Conservation (phyloP, 805 yeast species). For the Yarrowia sp. region DNA sequence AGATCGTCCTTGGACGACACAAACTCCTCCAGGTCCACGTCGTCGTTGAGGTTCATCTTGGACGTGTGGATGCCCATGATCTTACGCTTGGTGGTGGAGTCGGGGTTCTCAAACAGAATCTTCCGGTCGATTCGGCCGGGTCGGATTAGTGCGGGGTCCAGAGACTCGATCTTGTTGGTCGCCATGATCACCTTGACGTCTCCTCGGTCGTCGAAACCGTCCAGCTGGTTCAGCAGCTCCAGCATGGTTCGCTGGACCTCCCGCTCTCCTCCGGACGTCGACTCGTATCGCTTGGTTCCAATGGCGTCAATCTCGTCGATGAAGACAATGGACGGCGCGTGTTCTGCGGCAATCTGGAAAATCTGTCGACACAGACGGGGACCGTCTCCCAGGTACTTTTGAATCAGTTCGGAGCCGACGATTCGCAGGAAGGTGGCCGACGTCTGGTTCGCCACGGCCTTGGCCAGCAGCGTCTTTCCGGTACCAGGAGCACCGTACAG, state of each 20-base stretch:
- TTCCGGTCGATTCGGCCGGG: slow-evolving; percentile 98
- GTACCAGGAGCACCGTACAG: slow-evolving; percentile 98
- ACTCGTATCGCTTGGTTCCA: slow-evolving; percentile 96
- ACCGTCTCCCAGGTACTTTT: slow-evolving; percentile 96
- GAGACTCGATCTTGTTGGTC: slow-evolving; percentile 87
- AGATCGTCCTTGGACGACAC: slow-evolving; percentile 89
- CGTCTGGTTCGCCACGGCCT: slow-evolving; percentile 98
- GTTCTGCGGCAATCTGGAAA: slow-evolving; percentile 93
- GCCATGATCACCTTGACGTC: slow-evolving; percentile 98
- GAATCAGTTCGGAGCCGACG: slow-evolving; percentile 95
- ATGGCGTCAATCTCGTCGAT: slow-evolving; percentile 99
- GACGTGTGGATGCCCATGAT: slow-evolving; percentile 88
- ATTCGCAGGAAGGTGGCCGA: slow-evolving; percentile 93
- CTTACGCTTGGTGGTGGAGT: slow-evolving; percentile 87
- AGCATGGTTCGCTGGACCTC: slow-evolving; percentile 98
- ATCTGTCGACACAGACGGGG: slow-evolving; percentile 92
- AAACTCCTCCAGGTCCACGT: slow-evolving; percentile 84
- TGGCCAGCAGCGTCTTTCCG: slow-evolving; percentile 91
- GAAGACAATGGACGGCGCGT: slow-evolving; percentile 97
- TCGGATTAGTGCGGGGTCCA: slow-evolving; percentile 94
- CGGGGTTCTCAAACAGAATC: slow-evolving; percentile 94
- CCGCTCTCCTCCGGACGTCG: slow-evolving; percentile 89
- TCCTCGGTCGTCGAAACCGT: slow-evolving; percentile 96
- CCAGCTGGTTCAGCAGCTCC: slow-evolving; percentile 90
- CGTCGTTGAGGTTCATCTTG: slow-evolving; percentile 85